phyloP scores from a whole-genome alignment of 2,329 filamentous ascomycete species.

The Cordyceps farinosa region DNA sequence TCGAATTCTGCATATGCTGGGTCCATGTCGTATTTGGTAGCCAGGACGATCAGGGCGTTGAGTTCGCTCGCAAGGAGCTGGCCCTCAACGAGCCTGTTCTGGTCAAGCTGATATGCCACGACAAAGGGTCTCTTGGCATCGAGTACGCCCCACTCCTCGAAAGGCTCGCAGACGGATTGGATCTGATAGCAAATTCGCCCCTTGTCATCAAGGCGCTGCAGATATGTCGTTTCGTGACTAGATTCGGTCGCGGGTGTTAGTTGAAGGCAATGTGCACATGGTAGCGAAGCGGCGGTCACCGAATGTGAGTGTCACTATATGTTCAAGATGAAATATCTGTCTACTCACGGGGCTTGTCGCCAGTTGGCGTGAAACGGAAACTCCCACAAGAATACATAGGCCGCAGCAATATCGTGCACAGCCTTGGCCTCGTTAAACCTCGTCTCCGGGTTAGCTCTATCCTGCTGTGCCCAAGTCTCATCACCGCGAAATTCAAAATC shows the following conservation, averaged over 20 bases:
- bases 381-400: neutral
- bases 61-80: neutral
- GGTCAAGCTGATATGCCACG: neutral
- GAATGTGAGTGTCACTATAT: neutral
- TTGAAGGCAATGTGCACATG: neutral
- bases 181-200: neutral
- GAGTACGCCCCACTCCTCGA: neutral
- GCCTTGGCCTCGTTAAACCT: neutral
- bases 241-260: neutral
- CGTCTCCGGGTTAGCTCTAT: neutral
- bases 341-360: neutral
- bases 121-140: neutral
- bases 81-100: neutral
- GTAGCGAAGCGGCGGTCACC: neutral
- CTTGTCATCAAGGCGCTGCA: neutral
- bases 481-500: neutral
- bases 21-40: neutral
- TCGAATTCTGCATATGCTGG: neutral
- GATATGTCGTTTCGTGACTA: neutral
- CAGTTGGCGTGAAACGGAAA: neutral
- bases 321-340: neutral
- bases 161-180: neutral
- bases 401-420: neutral
- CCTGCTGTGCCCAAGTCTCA: neutral
- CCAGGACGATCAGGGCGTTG: conserved; percentile 1